Evolutionary conservation across 2,329 filamentous ascomycete genomes (phyloP).

Genomic region (Monilinia vaccinii-corymbosi): DNA sequence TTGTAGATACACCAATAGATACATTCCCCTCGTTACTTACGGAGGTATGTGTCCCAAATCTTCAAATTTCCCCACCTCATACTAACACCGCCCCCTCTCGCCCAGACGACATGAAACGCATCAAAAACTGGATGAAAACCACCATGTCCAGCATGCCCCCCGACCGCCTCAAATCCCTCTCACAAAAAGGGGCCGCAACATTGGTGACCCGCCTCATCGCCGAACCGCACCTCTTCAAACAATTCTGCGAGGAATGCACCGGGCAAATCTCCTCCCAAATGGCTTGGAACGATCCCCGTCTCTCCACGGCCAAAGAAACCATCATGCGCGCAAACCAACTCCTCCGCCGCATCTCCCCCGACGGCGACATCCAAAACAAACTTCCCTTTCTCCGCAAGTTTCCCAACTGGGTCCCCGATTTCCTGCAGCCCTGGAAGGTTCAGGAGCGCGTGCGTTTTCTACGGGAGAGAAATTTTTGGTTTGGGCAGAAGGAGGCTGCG

Average conservation of each 20-base stretch:
- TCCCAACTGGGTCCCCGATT: slow-evolving; percentile 12
- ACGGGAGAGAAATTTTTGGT: slow-evolving; percentile 13
- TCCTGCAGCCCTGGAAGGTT: slow-evolving; percentile 11
- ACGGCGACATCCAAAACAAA: slow-evolving; percentile 14
- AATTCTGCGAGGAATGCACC: slow-evolving; percentile 12
- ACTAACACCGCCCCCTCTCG: background rate
- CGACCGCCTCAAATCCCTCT: slow-evolving; percentile 17
- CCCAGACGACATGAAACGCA: slow-evolving; percentile 11
- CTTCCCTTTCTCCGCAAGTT: slow-evolving; percentile 11
- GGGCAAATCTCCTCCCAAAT: slow-evolving; percentile 4
- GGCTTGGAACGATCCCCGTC: slow-evolving; percentile 12
- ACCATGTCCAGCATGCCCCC: slow-evolving; percentile 17
- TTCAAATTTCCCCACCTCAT: background rate
- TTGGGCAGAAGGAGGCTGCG: slow-evolving; percentile 10
- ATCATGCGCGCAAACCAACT: slow-evolving; percentile 10
- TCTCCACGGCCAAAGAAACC: slow-evolving; percentile 11
- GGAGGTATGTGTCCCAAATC: slow-evolving; percentile 3
- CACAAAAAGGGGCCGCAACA: slow-evolving; percentile 7
- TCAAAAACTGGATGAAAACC: slow-evolving; percentile 12
- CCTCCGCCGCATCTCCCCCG: slow-evolving; percentile 7
- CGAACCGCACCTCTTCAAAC: slow-evolving; percentile 11
- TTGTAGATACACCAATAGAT: slow-evolving; percentile 6
- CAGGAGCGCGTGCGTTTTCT: slow-evolving; percentile 7
- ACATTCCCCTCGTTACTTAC: slow-evolving; percentile 12
- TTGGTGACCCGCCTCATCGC: slow-evolving; percentile 7